These are phyloP conservation scores for Suhomyces wounanorum DNA, from an alignment of 1,139 yeast genomes.

Conservation along the genomic window DNA sequence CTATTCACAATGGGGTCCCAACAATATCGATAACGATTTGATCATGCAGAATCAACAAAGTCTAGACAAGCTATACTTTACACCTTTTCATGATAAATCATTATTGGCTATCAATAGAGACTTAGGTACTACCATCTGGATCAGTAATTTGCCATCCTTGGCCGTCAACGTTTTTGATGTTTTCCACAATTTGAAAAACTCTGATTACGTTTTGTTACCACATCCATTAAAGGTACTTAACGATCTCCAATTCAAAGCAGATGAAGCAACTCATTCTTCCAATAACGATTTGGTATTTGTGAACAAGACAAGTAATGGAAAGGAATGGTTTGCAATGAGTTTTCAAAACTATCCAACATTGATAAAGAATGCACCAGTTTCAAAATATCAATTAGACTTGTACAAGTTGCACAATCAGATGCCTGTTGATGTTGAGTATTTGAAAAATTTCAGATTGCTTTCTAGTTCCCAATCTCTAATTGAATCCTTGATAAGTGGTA, in stretches of 20 bases:
- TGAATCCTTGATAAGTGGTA: conserved; percentile 50
- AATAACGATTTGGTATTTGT: conserved; percentile 56
- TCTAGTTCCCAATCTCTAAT: conserved; percentile 18
- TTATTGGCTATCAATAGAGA: conserved; percentile 65
- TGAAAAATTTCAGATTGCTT: conserved; percentile 24
- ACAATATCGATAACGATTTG: conserved; percentile 76
- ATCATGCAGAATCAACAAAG: conserved; percentile 52
- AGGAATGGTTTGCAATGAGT: conserved; percentile 88
- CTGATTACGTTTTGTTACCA: conserved; percentile 54
- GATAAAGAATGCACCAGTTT: conserved; percentile 75
- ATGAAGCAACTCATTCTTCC: conserved; percentile 20
- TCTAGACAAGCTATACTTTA: conserved; percentile 72
- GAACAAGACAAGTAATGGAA: conserved; percentile 59
- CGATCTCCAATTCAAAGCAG: conserved; percentile 33
- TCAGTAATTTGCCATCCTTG: conserved; percentile 62
- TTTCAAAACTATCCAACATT: conserved; percentile 74
- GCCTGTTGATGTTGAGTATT: conserved; percentile 17
- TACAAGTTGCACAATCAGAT: conserved; percentile 23
- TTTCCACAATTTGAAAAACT: conserved; percentile 37
- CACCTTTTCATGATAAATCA: conserved; percentile 81
- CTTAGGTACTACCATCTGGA: conserved; percentile 78
- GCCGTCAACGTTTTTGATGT: conserved; percentile 77
- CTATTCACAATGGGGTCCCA: conserved; percentile 91
- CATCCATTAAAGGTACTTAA: conserved; percentile 59
- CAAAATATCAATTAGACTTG: conserved; percentile 52